These are phyloP conservation scores for Sapria himalayana DNA, from an alignment of 345 rosid species.

Conservation along the genomic window DNA sequence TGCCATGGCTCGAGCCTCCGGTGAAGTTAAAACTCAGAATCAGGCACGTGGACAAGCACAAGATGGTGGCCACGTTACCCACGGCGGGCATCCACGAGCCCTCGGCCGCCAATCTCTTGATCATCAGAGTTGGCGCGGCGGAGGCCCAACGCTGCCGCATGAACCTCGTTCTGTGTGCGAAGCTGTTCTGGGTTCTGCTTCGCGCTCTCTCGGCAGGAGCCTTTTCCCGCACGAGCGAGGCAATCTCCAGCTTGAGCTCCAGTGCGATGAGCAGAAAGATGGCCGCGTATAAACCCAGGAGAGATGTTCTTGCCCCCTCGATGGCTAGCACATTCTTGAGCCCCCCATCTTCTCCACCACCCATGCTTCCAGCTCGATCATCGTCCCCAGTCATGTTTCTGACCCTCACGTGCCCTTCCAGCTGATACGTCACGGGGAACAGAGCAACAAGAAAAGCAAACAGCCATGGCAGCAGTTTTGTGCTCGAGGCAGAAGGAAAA, in stretches of 20 bases:
- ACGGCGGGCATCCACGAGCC: constrained; percentile 99
- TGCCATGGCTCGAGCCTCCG: constrained; percentile 85
- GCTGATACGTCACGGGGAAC: constrained; percentile 77
- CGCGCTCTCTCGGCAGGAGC: constrained; percentile 49
- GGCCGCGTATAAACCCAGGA: constrained; percentile 93
- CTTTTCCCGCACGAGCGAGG: constrained; percentile 84
- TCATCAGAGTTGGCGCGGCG: constrained; percentile 46
- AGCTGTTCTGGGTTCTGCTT: constrained; percentile 26
- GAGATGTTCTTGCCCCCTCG: constrained; percentile 97
- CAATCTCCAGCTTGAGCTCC: constrained; percentile 79
- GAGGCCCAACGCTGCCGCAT: constrained; percentile 82
- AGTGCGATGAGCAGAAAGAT: constrained; percentile 91
- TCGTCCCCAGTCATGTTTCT: constrained; percentile 41
- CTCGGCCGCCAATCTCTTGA: constrained; percentile 84
- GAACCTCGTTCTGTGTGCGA: constrained; percentile 67
- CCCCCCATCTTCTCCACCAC: constrained; percentile 66
- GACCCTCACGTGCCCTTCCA: constrained; percentile 92
- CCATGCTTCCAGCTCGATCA: constrained; percentile 23
- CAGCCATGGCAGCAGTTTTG: constrained; percentile 86
- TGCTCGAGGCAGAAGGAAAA: constrained; percentile 94
- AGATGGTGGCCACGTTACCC: constrained; percentile 78
- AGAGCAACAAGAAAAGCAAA: constrained; percentile 93
- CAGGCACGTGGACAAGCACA: constrained; percentile 94
- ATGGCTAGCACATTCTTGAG: constrained; percentile 70
- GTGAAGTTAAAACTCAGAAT: constrained; percentile 64